These are phyloP conservation scores for Rhynchospora pubera DNA, from an alignment of 176 grass and related monocot species.

Conservation along the genomic window DNA sequence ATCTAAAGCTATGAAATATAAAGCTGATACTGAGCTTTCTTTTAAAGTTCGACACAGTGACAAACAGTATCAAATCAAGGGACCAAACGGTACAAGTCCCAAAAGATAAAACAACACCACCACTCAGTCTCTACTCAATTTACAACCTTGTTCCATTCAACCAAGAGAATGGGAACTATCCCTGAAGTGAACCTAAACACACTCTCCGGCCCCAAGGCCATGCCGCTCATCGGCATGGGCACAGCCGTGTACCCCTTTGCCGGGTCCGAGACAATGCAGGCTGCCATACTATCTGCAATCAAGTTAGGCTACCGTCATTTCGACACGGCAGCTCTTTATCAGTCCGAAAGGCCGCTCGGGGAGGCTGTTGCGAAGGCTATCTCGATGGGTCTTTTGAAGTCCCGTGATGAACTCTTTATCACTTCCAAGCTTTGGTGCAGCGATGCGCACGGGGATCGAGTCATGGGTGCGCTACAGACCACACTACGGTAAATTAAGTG, in stretches of 20 bases:
- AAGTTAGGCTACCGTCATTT: constrained; percentile 32
- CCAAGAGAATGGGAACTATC: constrained; percentile 4
- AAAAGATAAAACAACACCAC: background rate
- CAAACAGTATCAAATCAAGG: background rate
- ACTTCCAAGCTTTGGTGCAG: constrained; percentile 33
- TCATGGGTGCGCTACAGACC: constrained; percentile 15
- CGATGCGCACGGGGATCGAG: constrained; percentile 17
- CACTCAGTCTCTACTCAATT: background rate
- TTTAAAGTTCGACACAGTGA: background rate
- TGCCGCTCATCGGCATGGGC: constrained; percentile 29
- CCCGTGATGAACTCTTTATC: constrained; percentile 31
- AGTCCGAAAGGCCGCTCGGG: constrained; percentile 18
- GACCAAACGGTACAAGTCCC: no score
- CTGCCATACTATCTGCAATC: constrained; percentile 23
- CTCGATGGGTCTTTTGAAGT: constrained; percentile 1
- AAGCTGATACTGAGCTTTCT: background rate
- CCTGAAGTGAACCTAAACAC: constrained; percentile 17
- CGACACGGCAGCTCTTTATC: constrained; percentile 21
- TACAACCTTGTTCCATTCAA: no score
- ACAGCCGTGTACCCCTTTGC: constrained; percentile 20
- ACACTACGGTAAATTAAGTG: constrained; percentile 10
- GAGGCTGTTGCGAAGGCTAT: constrained; percentile 21
- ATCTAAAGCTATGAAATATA: no score
- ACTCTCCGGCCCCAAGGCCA: background rate
- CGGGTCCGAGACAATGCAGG: background rate